Conservation (phyloP, 176 grass and related monocot genomes). For the Thinopyrum elongatum region DNA sequence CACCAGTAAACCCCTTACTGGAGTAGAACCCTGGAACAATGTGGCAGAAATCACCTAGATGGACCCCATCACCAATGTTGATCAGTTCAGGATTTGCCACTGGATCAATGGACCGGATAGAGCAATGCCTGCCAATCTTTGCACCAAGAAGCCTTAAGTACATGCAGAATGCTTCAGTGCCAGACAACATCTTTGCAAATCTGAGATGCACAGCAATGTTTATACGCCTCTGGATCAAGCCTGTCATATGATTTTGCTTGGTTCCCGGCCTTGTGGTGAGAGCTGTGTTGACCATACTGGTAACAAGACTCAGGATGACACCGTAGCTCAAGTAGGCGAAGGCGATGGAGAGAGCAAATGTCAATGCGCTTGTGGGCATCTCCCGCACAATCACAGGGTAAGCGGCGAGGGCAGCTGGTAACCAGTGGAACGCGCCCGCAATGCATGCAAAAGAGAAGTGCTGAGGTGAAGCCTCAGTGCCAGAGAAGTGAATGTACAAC, state of each 20-base stretch:
- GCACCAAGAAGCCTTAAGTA: conserved; percentile 65
- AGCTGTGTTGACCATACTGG: conserved; percentile 24
- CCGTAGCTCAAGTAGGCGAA: conserved; percentile 57
- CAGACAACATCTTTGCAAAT: conserved; percentile 71
- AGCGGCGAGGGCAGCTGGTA: conserved; percentile 44
- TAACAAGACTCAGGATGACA: conserved; percentile 48
- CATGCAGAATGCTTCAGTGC: conserved; percentile 72
- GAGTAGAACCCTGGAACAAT: conserved; percentile 59
- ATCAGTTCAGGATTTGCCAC: conserved; percentile 46
- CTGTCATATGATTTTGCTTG: conserved; percentile 16
- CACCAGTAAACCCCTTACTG: conserved; percentile 35
- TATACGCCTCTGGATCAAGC: conserved; percentile 43
- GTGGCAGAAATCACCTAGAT: conserved; percentile 71
- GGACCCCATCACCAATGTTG: conserved; percentile 60
- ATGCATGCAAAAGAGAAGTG: conserved; percentile 56
- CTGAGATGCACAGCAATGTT: conserved; percentile 51
- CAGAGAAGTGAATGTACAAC: conserved; percentile 40
- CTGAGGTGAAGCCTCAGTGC: conserved; percentile 30
- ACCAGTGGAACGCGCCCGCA: conserved; percentile 70
- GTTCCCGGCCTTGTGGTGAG: conserved; percentile 20
- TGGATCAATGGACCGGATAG: conserved; percentile 68
- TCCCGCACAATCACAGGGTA: conserved; percentile 47
- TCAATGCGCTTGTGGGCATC: conserved; percentile 17
- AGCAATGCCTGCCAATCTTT: conserved; percentile 64
- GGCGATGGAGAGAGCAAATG: conserved; percentile 38